phyloP scores from a whole-genome alignment of 1,284 basidiomycete genomes.

The Boletellus deceptivus region DNA sequence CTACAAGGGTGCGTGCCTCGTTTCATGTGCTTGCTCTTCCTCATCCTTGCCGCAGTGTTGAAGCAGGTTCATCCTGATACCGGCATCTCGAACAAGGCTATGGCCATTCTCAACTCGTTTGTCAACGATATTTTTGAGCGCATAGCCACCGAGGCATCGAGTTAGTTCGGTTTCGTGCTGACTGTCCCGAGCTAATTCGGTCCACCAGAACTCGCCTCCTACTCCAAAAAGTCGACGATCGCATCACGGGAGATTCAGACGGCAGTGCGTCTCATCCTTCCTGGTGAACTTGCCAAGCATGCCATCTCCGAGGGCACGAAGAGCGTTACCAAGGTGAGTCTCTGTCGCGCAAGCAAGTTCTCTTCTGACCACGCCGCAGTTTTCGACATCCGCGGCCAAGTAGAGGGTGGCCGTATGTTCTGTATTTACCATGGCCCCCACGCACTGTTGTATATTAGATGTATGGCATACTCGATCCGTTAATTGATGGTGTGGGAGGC shows the following conservation, averaged over 20 bases:
- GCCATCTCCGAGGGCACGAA: conserved; percentile 80
- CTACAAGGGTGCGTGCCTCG: conserved; percentile 68
- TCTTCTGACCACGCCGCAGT: conserved; percentile 21
- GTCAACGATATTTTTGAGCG: conserved; percentile 78
- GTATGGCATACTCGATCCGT: conserved; percentile 29
- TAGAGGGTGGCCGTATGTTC: conserved; percentile 16
- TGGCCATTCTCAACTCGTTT: conserved; percentile 77
- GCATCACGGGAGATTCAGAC: conserved; percentile 83
- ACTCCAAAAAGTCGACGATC: conserved; percentile 82
- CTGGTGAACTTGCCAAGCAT: conserved; percentile 66
- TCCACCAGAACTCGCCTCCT: conserved; percentile 62
- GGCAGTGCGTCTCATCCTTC: conserved; percentile 74
- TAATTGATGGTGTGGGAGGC: conserved; percentile 24
- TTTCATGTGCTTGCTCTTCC: conserved; percentile 32
- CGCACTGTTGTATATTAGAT: conserved; percentile 33
- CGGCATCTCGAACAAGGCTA: conserved; percentile 81
- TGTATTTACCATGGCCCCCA: conserved; percentile 11
- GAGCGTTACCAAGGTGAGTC: conserved; percentile 42
- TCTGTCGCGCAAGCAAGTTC: conserved; percentile 9
- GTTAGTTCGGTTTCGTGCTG: conserved; percentile 26
- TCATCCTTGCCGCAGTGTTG: conserved; percentile 55
- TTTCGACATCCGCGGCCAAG: conserved; percentile 45
- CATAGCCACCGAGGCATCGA: conserved; percentile 74
- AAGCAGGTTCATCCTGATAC: conserved; percentile 80
- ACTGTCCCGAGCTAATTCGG: background rate